Base-by-base conservation (phyloP, 345 rosid genomes). In the Hypericum androsaemum region DNA sequence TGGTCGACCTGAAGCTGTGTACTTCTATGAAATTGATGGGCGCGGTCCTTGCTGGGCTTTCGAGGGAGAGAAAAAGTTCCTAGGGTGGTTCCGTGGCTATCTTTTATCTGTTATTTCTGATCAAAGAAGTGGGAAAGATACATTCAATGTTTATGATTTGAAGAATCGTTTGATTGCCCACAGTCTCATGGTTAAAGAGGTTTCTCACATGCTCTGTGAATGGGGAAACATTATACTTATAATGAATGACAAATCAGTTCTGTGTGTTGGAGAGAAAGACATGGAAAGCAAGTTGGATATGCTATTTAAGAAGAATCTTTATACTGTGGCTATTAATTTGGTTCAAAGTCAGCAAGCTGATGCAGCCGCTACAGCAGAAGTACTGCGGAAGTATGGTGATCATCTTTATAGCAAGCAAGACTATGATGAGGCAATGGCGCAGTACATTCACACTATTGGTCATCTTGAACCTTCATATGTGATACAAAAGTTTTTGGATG, bases 21-120 rank as follows among this genome's bases (percentile, higher is more conserved):
- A 81, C 54, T 88, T 92, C 71, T 92, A 85, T 39, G 97, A 92
- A 64, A 80, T 88, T 66, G 98, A 92, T 72, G 98, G 98, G 8
- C 95, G 97, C 35, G 98, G 97, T 67, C 98, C 98, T 36, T 92
- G 98, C 67, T 85, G 97, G 98, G 98, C 97, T 51, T 92, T 92
- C 69, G 97, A 88, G 66, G 98, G 98, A 48, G 95, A 92, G 80
- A 92, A 88, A 77, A 85, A 79, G 56, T 76, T 83, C 49, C 53
- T 88, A 38, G 97, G 98, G 11, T 92, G 98, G 98, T 88, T 85
- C 59, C 88, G 98, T 50, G 97, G 98, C 51, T 88, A 92, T 62
- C 81, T 92, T 55, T 55, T 85, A 64, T 92, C 94, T 62, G 95
- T 92, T 63, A 82, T 88, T 65, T 76, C 83, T 22, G 97, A 88